Percentiles rank a stretch among this genome's conserved stretches.
Evolutionary conservation across 495 filamentous ascomycete genomes (phyloP).

Genomic region (Lepidopterella palustris): DNA sequence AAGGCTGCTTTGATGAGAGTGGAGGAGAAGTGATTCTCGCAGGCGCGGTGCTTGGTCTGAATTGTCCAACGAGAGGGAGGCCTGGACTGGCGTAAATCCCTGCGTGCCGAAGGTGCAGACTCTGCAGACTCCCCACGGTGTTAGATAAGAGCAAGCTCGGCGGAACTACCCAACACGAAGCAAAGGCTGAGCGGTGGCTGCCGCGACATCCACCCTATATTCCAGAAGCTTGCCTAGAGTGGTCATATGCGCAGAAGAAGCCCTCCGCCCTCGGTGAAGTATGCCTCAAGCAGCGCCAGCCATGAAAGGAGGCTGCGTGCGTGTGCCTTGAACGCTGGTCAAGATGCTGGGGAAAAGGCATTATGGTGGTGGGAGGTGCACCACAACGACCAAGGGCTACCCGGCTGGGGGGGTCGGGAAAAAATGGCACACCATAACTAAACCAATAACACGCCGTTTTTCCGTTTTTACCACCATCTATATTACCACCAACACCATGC

Average conservation of each 20-base stretch:
- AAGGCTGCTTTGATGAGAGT: background rate
- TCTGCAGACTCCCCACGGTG: constrained; percentile 6
- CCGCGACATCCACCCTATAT: background rate
- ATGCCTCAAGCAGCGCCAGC: too few relatives aligned
- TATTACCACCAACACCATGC: too few relatives aligned
- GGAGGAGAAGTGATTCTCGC: background rate
- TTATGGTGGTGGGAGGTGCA: too few relatives aligned
- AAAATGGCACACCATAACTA: too few relatives aligned
- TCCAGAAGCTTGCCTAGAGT: background rate
- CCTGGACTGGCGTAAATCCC: background rate
- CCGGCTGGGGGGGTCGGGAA: too few relatives aligned
- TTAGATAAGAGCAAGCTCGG: constrained; percentile 8
- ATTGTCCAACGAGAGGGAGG: background rate
- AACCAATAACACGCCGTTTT: too few relatives aligned
- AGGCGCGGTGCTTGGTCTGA: background rate
- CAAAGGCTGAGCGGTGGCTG: background rate
- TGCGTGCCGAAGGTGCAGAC: background rate
- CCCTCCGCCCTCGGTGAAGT: background rate
- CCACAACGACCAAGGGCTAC: too few relatives aligned
- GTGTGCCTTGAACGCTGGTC: too few relatives aligned
- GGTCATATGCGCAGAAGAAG: background rate
- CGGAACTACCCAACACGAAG: background rate
- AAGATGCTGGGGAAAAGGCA: too few relatives aligned
- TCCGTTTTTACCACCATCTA: too few relatives aligned
- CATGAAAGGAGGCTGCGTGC: too few relatives aligned